Percentiles rank a stretch among this genome's conserved stretches.
Conservation (phyloP, 2,329 filamentous ascomycete genomes). For the Botrytis sinoallii region DNA sequence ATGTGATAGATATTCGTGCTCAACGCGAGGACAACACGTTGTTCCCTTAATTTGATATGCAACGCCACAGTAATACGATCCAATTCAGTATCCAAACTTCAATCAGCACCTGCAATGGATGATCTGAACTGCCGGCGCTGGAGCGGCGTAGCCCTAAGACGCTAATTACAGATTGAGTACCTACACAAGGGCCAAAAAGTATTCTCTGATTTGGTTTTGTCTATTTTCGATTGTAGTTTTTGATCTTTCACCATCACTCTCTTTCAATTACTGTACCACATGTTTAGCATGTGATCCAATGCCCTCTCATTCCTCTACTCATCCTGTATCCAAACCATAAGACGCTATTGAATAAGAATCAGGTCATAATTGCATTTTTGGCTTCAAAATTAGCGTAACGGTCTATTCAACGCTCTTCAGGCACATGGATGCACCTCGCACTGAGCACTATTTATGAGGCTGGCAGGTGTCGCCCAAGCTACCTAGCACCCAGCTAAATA, state of each 20-base stretch:
- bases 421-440: neutral
- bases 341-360: neutral
- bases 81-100: neutral
- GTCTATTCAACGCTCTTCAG: neutral
- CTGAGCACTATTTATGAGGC: neutral
- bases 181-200: neutral
- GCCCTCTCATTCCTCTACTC: neutral
- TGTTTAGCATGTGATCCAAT: neutral
- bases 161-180: neutral
- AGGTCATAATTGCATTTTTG: neutral
- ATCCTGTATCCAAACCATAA: neutral
- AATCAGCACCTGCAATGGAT: neutral
- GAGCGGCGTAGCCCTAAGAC: neutral
- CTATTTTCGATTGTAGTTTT: neutral
- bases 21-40: neutral
- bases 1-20: neutral
- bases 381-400: neutral
- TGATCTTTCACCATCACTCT: neutral
- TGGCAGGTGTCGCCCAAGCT: neutral
- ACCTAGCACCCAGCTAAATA: neutral
- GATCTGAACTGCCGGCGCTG: neutral
- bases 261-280: neutral
- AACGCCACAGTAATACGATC: neutral
- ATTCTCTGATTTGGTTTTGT: neutral
- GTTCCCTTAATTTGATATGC: neutral